Evolutionary conservation across 140 eudicot species (phyloP), one percentile per base, ranked within the genome.

Genomic region (Cichorium intybus): DNA sequence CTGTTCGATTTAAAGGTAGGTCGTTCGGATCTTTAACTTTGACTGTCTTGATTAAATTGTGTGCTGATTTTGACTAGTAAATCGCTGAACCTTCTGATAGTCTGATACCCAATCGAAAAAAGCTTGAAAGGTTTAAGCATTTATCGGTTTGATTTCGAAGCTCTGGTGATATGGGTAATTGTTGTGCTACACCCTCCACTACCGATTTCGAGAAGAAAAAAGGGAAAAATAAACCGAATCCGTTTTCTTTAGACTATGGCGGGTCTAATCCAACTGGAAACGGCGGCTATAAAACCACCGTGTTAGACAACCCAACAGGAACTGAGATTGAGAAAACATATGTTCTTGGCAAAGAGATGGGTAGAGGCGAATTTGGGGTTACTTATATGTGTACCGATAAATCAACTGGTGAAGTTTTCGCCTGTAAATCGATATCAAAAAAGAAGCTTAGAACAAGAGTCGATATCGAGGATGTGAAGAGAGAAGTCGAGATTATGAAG

Each of bases 401-500:
- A 60, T 7, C 71, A 5, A 72, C 61, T 1, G 90, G 99, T 46
- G 91, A 94, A 16, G 75, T 78, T 12, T 82, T 67, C 26, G 99
- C 99, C 22, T 92, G 98, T 73, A 92, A 92, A 56, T 82, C 96
- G 24, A 92, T 92, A 69, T 92, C 98, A 4, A 92, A 92, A 72
- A 92, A 83, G 78, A 92, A 92, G 80, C 70, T 93, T 41, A 93
- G 88, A 70, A 93, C 99, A 47, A 75, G 88, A 23, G 89, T 93
- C 56, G 99, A 93, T 72, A 82, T 93, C 56, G 99, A 93, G 56
- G 99, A 93, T 80, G 99, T 93, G 6, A 88, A 79, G 77, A 82
- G 99, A 53, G 99, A 94, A 71, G 99, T 94, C 69, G 95, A 94
- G 80, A 94, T 94, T 64, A 89, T 94, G 99, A 89, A 81, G 39